Base-by-base conservation (phyloP, 2,329 filamentous ascomycete genomes). In the Nectriaceae sp. region DNA sequence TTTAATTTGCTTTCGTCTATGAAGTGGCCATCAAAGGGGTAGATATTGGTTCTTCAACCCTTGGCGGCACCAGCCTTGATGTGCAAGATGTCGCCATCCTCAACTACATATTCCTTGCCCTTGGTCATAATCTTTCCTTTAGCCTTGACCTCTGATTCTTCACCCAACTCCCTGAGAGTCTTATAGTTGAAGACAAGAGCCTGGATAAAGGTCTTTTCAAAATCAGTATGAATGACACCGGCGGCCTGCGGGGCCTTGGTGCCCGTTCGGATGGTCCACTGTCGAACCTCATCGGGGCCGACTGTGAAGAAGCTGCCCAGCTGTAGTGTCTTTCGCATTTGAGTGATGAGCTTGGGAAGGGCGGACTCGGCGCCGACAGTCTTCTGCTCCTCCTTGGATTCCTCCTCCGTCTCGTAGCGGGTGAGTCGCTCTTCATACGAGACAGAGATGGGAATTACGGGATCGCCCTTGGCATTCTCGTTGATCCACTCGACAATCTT, bases 121-220 rank as follows among this genome's bases (percentile, higher is more conserved):
- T 99, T 99, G 50, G 93, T 97, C 87, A 96, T 89, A 59, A 99
- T 73, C 79, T 99, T 99, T 64, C 94, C 94, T 73, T 93, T 93
- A 21, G 93, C 83, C 79, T 92, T 96, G 59, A 97, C 89, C 59
- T 88, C 83, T 20, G 84, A 78, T 77, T 99, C 94, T 57, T 96
- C 90, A 44, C 93, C 93, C 41, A 89, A 77, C 73, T 97, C 94
- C 75, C 87, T 90, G 45, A 99, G 76, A 2, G 80, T 75, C 21
- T 69, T 78, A 74, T 84, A 99, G 77, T 96, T 97, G 77, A 96
- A 97, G 22, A 97, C 91, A 56, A 99, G 82, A 55, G 81, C 88
- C 75, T 99, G 95, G 64, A 99, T 99, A 70, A 99, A 99, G 0
- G 95, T 99, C 85, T 99, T 99, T 74, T 99, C 94, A 60, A 99